A percentile compares a stretch with the other conserved stretches of the same genome.
These are phyloP conservation scores for Basidioascus undulatus DNA, from an alignment of 768 basidiomycete species.

Conservation along the genomic window DNA sequence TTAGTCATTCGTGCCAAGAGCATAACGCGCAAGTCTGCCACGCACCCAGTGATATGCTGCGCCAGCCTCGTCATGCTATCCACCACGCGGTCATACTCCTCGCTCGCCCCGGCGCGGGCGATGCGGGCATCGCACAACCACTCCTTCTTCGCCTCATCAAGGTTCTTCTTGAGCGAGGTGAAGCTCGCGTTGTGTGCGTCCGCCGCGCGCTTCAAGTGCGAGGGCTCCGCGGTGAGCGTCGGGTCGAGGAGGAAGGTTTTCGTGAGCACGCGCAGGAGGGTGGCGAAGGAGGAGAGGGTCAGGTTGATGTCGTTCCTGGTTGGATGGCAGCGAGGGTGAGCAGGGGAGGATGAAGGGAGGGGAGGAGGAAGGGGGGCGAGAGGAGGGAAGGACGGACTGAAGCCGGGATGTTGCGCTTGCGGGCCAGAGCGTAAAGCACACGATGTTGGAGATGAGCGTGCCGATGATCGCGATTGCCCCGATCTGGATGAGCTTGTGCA, in stretches of 20 bases:
- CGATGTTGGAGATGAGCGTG: constrained; percentile 47
- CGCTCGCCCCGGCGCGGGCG: constrained; percentile 6
- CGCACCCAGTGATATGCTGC: constrained; percentile 86
- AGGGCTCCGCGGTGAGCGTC: constrained; percentile 30
- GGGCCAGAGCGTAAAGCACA: constrained; percentile 66
- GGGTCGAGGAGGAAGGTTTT: constrained; percentile 50
- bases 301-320: constrained; percentile 34
- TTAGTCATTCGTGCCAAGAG: no score
- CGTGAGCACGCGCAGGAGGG: constrained; percentile 56
- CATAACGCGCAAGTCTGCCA: no score
- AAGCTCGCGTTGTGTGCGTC: constrained; percentile 72
- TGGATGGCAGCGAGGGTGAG: no score
- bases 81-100: constrained; percentile 20
- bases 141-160: constrained; percentile 72
- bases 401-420: constrained; percentile 60
- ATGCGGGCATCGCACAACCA: constrained; percentile 27
- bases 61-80: constrained; percentile 68
- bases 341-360: neutral
- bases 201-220: constrained; percentile 60
- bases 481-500: constrained; percentile 45
- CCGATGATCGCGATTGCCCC: constrained; percentile 56
- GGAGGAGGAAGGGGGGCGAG: neutral
- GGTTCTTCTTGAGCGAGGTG: constrained; percentile 61
- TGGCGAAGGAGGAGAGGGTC: constrained; percentile 68
- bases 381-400: constrained; percentile 21